These are phyloP conservation scores for Saccharomycopsis malanga DNA, from an alignment of 805 yeast species.

Conservation along the genomic window DNA sequence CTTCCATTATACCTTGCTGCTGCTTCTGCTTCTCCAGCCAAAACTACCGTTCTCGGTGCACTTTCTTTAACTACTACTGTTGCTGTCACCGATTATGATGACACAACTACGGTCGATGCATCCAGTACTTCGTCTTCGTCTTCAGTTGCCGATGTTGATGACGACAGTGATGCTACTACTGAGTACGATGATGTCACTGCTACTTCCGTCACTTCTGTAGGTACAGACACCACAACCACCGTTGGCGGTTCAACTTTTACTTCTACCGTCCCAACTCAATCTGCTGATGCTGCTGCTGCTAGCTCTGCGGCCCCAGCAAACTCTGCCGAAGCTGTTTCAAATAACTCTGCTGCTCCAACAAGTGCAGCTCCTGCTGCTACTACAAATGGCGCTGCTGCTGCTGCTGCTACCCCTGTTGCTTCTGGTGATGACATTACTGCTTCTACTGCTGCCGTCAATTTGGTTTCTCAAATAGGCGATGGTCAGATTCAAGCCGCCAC, in stretches of 20 bases:
- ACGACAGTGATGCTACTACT: slow-evolving; percentile 24
- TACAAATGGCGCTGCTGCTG: slow-evolving; percentile 23
- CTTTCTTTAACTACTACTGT: slow-evolving; percentile 25
- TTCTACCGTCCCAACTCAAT: slow-evolving; percentile 14
- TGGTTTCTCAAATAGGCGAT: slow-evolving; percentile 18
- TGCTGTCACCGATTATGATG: slow-evolving; percentile 28
- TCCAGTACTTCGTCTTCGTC: slow-evolving; percentile 4
- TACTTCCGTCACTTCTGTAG: slow-evolving; percentile 23
- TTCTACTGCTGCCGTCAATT: slow-evolving; percentile 17
- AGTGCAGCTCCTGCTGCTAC: slow-evolving; percentile 29
- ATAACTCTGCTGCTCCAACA: neutral
- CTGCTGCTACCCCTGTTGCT: slow-evolving; percentile 10
- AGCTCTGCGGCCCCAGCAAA: slow-evolving; percentile 17
- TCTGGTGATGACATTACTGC: slow-evolving; percentile 1
- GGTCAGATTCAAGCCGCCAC: slow-evolving; percentile 22
- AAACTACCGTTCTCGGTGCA: slow-evolving; percentile 22
- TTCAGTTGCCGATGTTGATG: neutral
- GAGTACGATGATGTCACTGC: slow-evolving; percentile 29
- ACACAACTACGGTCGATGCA: slow-evolving; percentile 4
- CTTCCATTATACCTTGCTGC: slow-evolving; percentile 26
- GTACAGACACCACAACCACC: slow-evolving; percentile 19
- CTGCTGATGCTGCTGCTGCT: slow-evolving; percentile 11
- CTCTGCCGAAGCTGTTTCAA: slow-evolving; percentile 18
- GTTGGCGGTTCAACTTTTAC: slow-evolving; percentile 8
- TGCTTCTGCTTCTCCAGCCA: slow-evolving; percentile 26